These are phyloP conservation scores for Neurospora sp. DNA, from an alignment of 495 filamentous ascomycete species.

Conservation along the genomic window DNA sequence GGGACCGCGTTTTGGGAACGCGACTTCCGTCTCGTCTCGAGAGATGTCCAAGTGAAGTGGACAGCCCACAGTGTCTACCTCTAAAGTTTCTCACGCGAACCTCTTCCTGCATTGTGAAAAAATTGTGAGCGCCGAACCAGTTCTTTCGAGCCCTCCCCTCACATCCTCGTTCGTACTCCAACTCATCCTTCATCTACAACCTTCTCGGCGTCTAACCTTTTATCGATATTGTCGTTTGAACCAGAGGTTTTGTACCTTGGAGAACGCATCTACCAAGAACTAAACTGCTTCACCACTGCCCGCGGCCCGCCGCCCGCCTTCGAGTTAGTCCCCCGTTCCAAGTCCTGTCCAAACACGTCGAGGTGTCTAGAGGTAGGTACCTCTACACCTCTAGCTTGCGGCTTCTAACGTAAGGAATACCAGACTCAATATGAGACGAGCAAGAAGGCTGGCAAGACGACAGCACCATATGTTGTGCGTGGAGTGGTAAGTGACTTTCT, in stretches of 20 bases:
- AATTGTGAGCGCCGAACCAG: not conserved
- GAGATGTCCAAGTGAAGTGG: not conserved
- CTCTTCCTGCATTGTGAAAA: not conserved
- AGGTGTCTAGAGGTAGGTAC: too few species aligned
- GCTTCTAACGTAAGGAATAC: not conserved
- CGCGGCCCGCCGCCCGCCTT: not conserved
- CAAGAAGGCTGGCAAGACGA: not conserved
- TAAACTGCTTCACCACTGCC: not conserved
- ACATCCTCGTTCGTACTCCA: not conserved
- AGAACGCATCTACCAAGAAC: not conserved
- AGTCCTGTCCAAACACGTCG: not conserved
- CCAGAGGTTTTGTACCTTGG: not conserved
- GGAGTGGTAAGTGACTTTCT: not conserved
- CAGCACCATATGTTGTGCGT: not conserved
- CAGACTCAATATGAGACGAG: not conserved
- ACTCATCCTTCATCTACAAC: not conserved
- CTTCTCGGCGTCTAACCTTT: not conserved
- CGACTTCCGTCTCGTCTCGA: not conserved
- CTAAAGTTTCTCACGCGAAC: not conserved
- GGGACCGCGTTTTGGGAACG: not conserved
- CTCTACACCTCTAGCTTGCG: not conserved
- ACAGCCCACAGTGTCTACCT: not conserved
- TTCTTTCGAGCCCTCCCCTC: not conserved
- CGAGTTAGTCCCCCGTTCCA: not conserved
- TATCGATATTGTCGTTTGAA: not conserved